phyloP scores from a whole-genome alignment of 23 red algal species.

The Gracilaria gracilis region DNA sequence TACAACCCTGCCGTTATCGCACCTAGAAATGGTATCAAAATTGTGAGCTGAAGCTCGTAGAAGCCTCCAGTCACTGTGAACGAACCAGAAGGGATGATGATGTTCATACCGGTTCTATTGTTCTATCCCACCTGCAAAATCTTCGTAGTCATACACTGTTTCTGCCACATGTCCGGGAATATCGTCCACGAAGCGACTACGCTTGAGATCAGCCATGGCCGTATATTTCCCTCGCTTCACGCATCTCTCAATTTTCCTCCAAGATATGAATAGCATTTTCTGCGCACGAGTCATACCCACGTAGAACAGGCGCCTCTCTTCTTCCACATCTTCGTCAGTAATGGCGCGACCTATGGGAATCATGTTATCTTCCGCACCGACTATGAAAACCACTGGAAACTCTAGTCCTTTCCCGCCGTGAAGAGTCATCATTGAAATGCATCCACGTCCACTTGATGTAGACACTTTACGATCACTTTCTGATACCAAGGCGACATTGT shows the following conservation, averaged over 20 bases:
- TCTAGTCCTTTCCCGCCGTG: constrained; percentile 90
- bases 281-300: constrained; percentile 86
- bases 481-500: constrained; percentile 63
- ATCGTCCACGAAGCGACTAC: constrained; percentile 23
- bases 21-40: no score
- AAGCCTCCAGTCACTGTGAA: no score
- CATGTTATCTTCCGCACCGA: constrained; percentile 67
- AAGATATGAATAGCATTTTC: constrained; percentile 47
- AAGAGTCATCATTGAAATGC: constrained; percentile 78
- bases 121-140: background rate
- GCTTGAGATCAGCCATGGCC: background rate
- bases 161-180: background rate
- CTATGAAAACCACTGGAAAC: constrained; percentile 83
- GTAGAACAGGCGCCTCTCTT: constrained; percentile 86
- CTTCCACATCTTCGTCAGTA: constrained; percentile 43
- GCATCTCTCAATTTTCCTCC: constrained; percentile 32
- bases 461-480: constrained; percentile 18
- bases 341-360: constrained; percentile 46
- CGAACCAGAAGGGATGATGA: no score
- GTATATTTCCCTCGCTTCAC: constrained; percentile 12
- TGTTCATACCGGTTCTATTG: background rate
- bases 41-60: no score
- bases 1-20: no score
- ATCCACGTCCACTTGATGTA: background rate
- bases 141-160: constrained; percentile 10